These are phyloP conservation scores for Calonectria fujianensis DNA, from an alignment of 2,329 filamentous ascomycete species.

Conservation along the genomic window DNA sequence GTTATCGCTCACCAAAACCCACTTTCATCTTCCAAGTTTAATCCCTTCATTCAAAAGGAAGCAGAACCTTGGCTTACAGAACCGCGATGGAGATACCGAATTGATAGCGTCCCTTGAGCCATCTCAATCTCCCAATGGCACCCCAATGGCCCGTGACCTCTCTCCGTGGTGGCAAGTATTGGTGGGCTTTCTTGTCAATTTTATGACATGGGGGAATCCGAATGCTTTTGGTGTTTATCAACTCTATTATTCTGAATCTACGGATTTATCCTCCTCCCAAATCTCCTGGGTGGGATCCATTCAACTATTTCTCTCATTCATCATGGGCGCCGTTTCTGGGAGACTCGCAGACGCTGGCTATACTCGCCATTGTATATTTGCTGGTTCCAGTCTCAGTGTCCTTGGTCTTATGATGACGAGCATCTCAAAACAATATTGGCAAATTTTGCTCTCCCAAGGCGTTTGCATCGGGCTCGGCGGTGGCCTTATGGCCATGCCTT, in stretches of 20 bases:
- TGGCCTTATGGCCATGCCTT: constrained; percentile 26
- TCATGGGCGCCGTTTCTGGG: constrained; percentile 9
- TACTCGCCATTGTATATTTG: not conserved
- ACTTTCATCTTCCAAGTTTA: no score
- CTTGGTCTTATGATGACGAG: constrained; percentile 15
- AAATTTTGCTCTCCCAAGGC: constrained; percentile 24
- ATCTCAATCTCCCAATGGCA: not conserved
- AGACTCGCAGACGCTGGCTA: constrained; percentile 27
- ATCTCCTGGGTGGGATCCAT: constrained; percentile 30
- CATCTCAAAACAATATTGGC: constrained; percentile 17
- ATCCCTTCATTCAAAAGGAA: not conserved
- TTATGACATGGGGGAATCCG: constrained; percentile 24
- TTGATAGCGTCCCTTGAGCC: not conserved
- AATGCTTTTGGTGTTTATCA: constrained; percentile 26
- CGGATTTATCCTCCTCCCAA: constrained; percentile 14
- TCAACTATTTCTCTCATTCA: constrained; percentile 17
- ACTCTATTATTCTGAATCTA: constrained; percentile 9
- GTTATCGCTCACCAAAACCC: no score
- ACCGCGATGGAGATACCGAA: not conserved
- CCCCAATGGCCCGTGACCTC: not conserved
- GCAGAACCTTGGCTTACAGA: not conserved
- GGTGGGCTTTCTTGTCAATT: constrained; percentile 9
- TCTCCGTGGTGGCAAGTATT: constrained; percentile 16
- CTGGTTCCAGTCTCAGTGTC: not conserved
- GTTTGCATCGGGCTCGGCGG: constrained; percentile 21